A percentile compares a stretch with the other conserved stretches of the same genome.
These are phyloP conservation scores for Ophiognomonia clavigignenti-juglandacearum DNA, from an alignment of 2,329 filamentous ascomycete genomes.

Conservation along the genomic window DNA sequence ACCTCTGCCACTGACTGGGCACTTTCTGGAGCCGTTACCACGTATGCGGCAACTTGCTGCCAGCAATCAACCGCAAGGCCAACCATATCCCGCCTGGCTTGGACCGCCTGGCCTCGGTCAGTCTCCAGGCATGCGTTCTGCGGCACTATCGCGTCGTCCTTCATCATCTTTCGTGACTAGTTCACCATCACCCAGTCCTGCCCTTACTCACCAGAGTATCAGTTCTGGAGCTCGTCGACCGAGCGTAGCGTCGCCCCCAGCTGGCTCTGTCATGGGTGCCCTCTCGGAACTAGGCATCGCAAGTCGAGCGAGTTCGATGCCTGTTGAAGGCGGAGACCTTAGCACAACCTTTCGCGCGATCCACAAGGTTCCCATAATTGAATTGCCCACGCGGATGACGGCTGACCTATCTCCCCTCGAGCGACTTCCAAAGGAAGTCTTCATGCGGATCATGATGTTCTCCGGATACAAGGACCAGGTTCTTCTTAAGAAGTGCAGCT, in stretches of 20 bases:
- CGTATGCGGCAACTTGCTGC: background rate
- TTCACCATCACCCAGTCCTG: slow-evolving; percentile 5
- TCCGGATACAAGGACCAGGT: slow-evolving; percentile 7
- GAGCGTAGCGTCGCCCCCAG: slow-evolving; percentile 1
- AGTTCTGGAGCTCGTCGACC: background rate
- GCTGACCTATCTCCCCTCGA: slow-evolving; percentile 4
- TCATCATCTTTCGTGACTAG: slow-evolving; percentile 3
- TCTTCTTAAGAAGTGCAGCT: slow-evolving; percentile 9
- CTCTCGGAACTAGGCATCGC: background rate
- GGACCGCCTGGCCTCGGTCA: background rate
- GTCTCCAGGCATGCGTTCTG: background rate
- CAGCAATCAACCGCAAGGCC: background rate
- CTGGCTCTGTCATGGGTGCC: background rate
- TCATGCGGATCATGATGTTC: slow-evolving; percentile 16
- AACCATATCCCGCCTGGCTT: background rate
- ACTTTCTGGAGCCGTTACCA: background rate
- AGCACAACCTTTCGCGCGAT: slow-evolving; percentile 8
- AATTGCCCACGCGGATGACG: background rate
- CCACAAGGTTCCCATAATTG: slow-evolving; percentile 1
- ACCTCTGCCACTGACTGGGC: background rate
- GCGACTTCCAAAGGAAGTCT: slow-evolving; percentile 6
- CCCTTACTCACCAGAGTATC: background rate
- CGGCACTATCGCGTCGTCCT: background rate
- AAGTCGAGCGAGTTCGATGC: background rate
- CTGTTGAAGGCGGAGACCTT: background rate